Percentiles rank a stretch among this genome's conserved stretches.
These are phyloP conservation scores for Trametes maxima DNA, from an alignment of 768 basidiomycete genomes.

Conservation along the genomic window DNA sequence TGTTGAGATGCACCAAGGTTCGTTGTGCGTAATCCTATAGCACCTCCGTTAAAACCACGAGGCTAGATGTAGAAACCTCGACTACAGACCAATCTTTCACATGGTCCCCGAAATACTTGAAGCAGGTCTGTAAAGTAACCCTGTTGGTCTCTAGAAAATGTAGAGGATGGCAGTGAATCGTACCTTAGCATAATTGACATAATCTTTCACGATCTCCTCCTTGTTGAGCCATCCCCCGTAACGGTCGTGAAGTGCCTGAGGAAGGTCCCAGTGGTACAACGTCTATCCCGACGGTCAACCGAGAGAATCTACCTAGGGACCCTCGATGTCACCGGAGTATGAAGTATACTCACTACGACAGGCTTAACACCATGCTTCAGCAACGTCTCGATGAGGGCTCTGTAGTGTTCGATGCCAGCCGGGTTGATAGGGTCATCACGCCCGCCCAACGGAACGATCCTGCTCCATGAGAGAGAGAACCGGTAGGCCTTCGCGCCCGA, in stretches of 20 bases:
- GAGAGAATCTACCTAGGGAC: background rate
- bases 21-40: constrained; percentile 48
- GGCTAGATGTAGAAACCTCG: background rate
- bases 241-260: constrained; percentile 48
- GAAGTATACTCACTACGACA: constrained; percentile 39
- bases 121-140: constrained; percentile 38
- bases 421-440: constrained; percentile 48
- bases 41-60: background rate
- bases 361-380: constrained; percentile 47
- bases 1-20: constrained; percentile 46
- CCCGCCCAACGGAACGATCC: constrained; percentile 53
- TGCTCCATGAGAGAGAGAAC: constrained; percentile 56
- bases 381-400: constrained; percentile 46
- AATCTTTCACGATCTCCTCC: constrained; percentile 50
- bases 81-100: constrained; percentile 48
- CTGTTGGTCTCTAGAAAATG: background rate
- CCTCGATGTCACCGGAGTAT: background rate
- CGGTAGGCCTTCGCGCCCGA: constrained; percentile 53
- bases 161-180: background rate
- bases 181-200: constrained; percentile 45
- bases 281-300: constrained; percentile 33
- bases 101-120: constrained; percentile 48
- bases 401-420: constrained; percentile 50
- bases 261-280: constrained; percentile 57
- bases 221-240: constrained; percentile 54